Evolutionary conservation across 306 rosid species (phyloP).

Genomic region (Castanea mollissima): DNA sequence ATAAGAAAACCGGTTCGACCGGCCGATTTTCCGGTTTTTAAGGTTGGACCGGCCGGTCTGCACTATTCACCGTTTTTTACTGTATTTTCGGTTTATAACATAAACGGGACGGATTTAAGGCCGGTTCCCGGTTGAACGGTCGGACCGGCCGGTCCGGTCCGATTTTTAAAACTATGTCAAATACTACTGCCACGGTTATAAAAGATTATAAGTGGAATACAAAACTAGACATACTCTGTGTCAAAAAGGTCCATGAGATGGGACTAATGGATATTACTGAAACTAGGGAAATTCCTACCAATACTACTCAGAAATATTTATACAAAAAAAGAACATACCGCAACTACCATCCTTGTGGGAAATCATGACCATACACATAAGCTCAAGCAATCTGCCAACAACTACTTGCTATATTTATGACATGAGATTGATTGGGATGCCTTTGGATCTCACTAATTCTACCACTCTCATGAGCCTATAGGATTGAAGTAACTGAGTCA

Average conservation of each 20-base stretch:
- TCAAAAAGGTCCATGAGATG: not conserved
- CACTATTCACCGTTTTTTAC: no score
- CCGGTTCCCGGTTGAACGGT: no score
- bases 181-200: no score
- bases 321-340: not conserved
- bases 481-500: slow-evolving; percentile 91
- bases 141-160: no score
- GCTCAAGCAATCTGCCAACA: slow-evolving; percentile 81
- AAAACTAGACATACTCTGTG: not conserved
- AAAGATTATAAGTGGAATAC: not conserved
- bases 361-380: slow-evolving; percentile 69
- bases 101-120: no score
- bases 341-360: no score
- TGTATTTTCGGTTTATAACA: no score
- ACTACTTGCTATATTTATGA: slow-evolving; percentile 94
- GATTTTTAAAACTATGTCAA: no score
- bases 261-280: not conserved
- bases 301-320: not conserved
- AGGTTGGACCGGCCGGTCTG: no score
- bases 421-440: slow-evolving; percentile 92
- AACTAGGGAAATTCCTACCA: not conserved
- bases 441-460: slow-evolving; percentile 85
- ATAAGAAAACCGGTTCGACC: no score
- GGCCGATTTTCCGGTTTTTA: no score
- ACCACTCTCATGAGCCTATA: slow-evolving; percentile 97